Conservation (phyloP, 31 red algal species). For the Bonnemaisonia californica region DNA sequence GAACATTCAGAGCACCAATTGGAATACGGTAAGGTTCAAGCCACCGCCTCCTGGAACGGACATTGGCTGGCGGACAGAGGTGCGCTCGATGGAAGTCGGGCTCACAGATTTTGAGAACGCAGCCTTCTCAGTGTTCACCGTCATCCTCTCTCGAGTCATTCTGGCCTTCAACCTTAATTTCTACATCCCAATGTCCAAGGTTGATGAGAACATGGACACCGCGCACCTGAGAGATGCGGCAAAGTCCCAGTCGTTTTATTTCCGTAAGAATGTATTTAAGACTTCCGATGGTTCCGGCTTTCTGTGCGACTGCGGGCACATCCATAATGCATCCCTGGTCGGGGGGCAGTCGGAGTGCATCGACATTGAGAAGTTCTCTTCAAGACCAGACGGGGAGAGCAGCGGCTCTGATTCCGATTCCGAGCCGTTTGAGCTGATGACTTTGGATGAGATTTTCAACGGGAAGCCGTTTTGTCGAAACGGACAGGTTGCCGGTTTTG, state of each 20-base stretch:
- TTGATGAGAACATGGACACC: slow-evolving; percentile 90
- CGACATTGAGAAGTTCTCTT: slow-evolving; percentile 61
- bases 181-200: slow-evolving; percentile 95
- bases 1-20: slow-evolving; percentile 98
- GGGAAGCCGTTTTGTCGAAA: slow-evolving; percentile 81
- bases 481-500: slow-evolving; percentile 51
- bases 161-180: slow-evolving; percentile 97
- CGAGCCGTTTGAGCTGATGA: slow-evolving; percentile 85
- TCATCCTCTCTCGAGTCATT: slow-evolving; percentile 93
- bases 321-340: slow-evolving; percentile 56
- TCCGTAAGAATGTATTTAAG: slow-evolving; percentile 91
- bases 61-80: slow-evolving; percentile 96
- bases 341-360: slow-evolving; percentile 36
- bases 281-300: slow-evolving; percentile 48
- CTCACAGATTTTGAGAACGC: slow-evolving; percentile 99
- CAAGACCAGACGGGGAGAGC: slow-evolving; percentile 18
- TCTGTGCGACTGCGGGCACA: slow-evolving; percentile 68
- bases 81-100: slow-evolving; percentile 95
- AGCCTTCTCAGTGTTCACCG: slow-evolving; percentile 96
- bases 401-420: slow-evolving; percentile 54
- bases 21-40: slow-evolving; percentile 99
- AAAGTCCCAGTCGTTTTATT: slow-evolving; percentile 69
- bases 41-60: slow-evolving; percentile 80
- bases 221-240: slow-evolving; percentile 79
- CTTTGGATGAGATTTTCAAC: slow-evolving; percentile 96